phyloP scores from a whole-genome alignment of 768 basidiomycete genomes.

The Hygrophorus pudorinus region DNA sequence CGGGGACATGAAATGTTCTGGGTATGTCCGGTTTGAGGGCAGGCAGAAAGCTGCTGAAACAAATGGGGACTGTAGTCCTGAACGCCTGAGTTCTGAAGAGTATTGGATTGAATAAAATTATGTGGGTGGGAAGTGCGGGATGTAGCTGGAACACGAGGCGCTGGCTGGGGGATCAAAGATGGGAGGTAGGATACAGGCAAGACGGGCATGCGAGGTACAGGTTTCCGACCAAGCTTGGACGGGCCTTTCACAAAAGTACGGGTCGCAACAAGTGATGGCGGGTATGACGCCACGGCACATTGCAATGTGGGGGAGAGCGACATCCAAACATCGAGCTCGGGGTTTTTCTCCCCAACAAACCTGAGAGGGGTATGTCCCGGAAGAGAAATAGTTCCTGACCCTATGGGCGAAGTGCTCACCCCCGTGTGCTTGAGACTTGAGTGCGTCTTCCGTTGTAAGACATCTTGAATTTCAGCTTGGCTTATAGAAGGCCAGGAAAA shows the following conservation, averaged over 20 bases:
- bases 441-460: conserved; percentile 7
- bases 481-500: conserved; percentile 21
- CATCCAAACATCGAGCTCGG: too few species aligned
- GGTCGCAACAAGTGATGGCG: too few species aligned
- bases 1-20: too few species aligned
- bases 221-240: not conserved
- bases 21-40: too few species aligned
- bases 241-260: not conserved
- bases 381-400: too few species aligned
- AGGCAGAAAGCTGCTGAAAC: too few species aligned
- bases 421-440: conserved; percentile 13
- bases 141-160: not conserved
- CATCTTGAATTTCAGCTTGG: conserved; percentile 10
- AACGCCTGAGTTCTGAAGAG: too few species aligned
- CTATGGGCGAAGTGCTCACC: not conserved
- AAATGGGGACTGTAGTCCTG: too few species aligned
- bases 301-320: too few species aligned
- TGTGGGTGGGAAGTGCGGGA: too few species aligned
- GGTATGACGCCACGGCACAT: not conserved
- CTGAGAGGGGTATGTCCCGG: not conserved
- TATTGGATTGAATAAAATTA: too few species aligned
- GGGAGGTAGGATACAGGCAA: not conserved
- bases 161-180: conserved; percentile 1
- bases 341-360: too few species aligned
- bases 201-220: not conserved